phyloP scores from a whole-genome alignment of 495 filamentous ascomycete species.

The Venustampulla echinocandica region DNA sequence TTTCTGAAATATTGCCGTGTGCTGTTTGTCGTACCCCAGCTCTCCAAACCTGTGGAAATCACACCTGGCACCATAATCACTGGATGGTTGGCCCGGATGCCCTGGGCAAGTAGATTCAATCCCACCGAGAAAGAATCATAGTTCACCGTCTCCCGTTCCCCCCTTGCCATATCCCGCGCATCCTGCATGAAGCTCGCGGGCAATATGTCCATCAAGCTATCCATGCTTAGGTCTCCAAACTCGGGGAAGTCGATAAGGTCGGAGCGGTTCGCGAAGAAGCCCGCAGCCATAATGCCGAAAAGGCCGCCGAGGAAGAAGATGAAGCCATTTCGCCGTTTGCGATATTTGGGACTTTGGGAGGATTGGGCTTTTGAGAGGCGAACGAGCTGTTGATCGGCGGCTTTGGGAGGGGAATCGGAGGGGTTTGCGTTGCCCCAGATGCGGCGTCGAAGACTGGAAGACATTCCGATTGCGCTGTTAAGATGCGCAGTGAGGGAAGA shows the following conservation, averaged over 20 bases:
- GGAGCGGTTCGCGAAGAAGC: slow-evolving; percentile 76
- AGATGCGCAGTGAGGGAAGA: no score
- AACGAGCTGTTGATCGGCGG: slow-evolving; percentile 30
- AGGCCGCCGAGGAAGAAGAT: slow-evolving; percentile 78
- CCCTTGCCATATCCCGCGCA: slow-evolving; percentile 72
- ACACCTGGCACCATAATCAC: slow-evolving; percentile 97
- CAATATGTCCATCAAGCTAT: slow-evolving; percentile 70
- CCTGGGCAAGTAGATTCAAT: slow-evolving; percentile 71
- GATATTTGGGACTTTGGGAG: slow-evolving; percentile 25
- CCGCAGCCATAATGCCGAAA: slow-evolving; percentile 71
- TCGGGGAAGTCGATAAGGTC: slow-evolving; percentile 77
- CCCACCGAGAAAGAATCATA: slow-evolving; percentile 93
- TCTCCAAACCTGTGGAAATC: slow-evolving; percentile 93
- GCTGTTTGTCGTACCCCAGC: slow-evolving; percentile 77
- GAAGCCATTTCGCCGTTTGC: slow-evolving; percentile 63
- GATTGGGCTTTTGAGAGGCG: slow-evolving; percentile 23
- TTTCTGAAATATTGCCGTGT: slow-evolving; percentile 89
- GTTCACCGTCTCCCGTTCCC: slow-evolving; percentile 76
- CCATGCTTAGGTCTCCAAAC: slow-evolving; percentile 74
- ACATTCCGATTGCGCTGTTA: no score
- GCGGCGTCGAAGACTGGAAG: slow-evolving; percentile 41
- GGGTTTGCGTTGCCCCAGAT: slow-evolving; percentile 27
- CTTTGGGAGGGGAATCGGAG: slow-evolving; percentile 30
- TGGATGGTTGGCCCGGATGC: slow-evolving; percentile 72
- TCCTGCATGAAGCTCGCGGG: slow-evolving; percentile 75